Evolutionary conservation across 257 asterid genomes (phyloP).

Genomic region (Scutellaria baicalensis): DNA sequence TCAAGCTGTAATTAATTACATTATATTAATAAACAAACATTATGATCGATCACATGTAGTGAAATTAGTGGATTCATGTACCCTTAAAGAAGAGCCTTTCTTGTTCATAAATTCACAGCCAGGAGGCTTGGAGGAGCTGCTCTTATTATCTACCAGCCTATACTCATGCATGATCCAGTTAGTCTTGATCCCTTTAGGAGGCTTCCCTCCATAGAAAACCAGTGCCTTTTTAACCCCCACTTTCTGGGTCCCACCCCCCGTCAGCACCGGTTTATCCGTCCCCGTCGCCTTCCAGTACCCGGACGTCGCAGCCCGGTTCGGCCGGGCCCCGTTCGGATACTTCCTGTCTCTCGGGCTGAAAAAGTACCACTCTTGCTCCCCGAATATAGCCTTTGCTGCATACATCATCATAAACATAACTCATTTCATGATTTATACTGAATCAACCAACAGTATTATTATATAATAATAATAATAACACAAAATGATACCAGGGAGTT

Average conservation of each 20-base stretch:
- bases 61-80: background rate
- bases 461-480: too few relatives aligned
- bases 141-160: conserved; percentile 34
- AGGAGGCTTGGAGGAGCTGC: conserved; percentile 36
- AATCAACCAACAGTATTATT: too few relatives aligned
- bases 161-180: conserved; percentile 70
- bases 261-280: conserved; percentile 51
- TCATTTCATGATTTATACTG: too few relatives aligned
- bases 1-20: conserved; percentile 39
- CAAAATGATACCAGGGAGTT: conserved; percentile 62
- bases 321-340: conserved; percentile 53
- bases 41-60: background rate
- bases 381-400: conserved; percentile 53
- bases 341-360: conserved; percentile 57
- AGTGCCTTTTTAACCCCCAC: conserved; percentile 56
- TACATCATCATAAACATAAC: conserved; percentile 11
- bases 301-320: conserved; percentile 51
- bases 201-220: conserved; percentile 56
- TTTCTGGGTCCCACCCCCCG: conserved; percentile 46
- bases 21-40: background rate
- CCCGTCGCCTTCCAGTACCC: conserved; percentile 69
- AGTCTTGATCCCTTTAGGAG: conserved; percentile 49
- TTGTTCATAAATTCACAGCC: conserved; percentile 36
- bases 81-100: conserved; percentile 64
- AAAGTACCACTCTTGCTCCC: conserved; percentile 65